phyloP scores from a whole-genome alignment of 2,329 filamentous ascomycete genomes.

The Diaporthe velutina region DNA sequence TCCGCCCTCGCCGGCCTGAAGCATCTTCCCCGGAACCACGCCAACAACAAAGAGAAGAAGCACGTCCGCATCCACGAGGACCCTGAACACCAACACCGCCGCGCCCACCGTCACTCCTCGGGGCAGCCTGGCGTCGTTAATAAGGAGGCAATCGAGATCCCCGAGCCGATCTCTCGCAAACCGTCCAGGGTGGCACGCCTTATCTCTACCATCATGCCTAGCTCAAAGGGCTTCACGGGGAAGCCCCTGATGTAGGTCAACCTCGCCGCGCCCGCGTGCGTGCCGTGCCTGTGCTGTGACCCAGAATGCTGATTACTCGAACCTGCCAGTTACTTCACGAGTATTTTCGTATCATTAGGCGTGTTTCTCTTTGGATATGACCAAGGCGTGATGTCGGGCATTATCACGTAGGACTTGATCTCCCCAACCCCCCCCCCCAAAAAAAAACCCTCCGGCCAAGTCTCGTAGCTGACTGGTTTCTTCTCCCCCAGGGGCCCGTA shows the following conservation, averaged over 20 bases:
- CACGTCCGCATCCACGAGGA: conserved; percentile 75
- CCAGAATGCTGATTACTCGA: conserved; percentile 18
- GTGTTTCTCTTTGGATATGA: conserved; percentile 93
- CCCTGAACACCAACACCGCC: conserved; percentile 40
- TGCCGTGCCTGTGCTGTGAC: background rate
- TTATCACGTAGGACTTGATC: conserved; percentile 68
- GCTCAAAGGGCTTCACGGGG: conserved; percentile 90
- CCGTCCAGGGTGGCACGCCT: conserved; percentile 77
- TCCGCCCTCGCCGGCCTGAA: conserved; percentile 67
- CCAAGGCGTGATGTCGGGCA: conserved; percentile 88
- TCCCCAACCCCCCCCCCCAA: background rate
- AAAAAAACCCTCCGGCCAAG: conserved; percentile 45
- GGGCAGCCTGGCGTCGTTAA: conserved; percentile 60
- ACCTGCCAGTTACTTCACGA: conserved; percentile 85
- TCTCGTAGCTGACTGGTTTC: conserved; percentile 13
- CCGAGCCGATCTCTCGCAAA: conserved; percentile 72
- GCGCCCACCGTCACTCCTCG: conserved; percentile 44
- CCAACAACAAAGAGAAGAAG: conserved; percentile 62
- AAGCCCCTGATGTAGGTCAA: conserved; percentile 85
- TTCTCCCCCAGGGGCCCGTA: conserved; percentile 75
- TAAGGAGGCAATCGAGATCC: conserved; percentile 88
- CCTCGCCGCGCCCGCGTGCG: conserved; percentile 25
- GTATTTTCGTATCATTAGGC: conserved; percentile 87
- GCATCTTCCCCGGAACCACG: conserved; percentile 57
- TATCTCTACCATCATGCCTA: conserved; percentile 88